Percentiles rank a stretch among this genome's conserved stretches.
Conservation (phyloP, 257 asterid species). For the Solanum chilense region DNA sequence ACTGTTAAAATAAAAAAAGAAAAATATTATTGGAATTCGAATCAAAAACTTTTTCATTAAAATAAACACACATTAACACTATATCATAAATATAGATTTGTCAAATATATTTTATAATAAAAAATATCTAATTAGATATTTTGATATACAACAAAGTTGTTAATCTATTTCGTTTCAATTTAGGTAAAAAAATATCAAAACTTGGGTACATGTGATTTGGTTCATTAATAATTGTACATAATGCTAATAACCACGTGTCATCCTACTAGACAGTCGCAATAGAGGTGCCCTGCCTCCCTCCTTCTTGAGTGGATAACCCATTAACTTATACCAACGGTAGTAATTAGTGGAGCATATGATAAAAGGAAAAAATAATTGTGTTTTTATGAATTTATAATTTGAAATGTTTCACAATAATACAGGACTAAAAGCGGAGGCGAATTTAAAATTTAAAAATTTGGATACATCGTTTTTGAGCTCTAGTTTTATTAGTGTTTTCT, state of each 20-base stretch:
- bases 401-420: not conserved
- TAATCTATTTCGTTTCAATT: not conserved
- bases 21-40: too few relatives aligned
- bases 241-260: not conserved
- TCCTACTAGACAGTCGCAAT: not conserved
- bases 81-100: too few relatives aligned
- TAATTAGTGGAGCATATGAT: not conserved
- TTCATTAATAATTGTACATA: not conserved
- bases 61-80: not conserved
- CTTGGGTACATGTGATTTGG: not conserved
- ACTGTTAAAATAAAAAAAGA: too few relatives aligned
- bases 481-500: too few relatives aligned
- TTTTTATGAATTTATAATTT: not conserved
- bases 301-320: not conserved
- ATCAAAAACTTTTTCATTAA: too few relatives aligned
- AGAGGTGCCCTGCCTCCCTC: not conserved
- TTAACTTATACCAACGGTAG: not conserved
- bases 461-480: too few relatives aligned
- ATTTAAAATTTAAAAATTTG: too few relatives aligned
- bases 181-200: not conserved
- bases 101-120: too few relatives aligned
- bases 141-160: not conserved
- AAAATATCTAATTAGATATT: accelerated
- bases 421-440: not conserved
- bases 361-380: not conserved